Percentiles rank a stretch among this genome's conserved stretches.
Conservation (phyloP, 169 alveolate genomes). For the Neospora caninum region DNA sequence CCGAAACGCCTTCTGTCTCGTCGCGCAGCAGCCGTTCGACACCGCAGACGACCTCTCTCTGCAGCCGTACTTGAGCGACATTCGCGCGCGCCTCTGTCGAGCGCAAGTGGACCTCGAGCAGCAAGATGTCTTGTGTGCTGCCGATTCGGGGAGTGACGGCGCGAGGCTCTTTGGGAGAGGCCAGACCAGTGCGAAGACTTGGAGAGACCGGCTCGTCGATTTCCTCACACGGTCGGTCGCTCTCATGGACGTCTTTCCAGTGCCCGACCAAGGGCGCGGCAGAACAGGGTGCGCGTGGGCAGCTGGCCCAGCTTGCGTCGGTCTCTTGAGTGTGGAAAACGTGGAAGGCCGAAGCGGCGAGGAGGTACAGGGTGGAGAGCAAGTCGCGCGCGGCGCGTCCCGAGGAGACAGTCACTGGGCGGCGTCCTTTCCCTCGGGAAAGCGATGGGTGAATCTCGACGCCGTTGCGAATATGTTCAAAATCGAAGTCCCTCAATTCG, state of each 20-base stretch:
- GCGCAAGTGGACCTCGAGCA: background rate
- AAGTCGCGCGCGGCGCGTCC: background rate
- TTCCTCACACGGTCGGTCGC: background rate
- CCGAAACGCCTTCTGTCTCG: background rate
- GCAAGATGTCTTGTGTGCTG: background rate
- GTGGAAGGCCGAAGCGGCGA: background rate
- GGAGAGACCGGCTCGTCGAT: background rate
- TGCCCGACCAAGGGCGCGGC: background rate
- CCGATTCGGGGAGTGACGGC: background rate
- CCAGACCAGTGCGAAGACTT: background rate
- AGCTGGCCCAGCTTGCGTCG: no score
- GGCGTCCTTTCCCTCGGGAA: background rate
- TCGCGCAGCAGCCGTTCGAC: slow-evolving; percentile 27
- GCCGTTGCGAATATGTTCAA: background rate
- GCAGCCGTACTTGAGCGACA: background rate
- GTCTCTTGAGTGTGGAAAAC: no score
- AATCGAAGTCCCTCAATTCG: background rate
- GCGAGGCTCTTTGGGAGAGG: no score
- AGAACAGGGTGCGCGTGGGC: no score
- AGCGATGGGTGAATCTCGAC: slow-evolving; percentile 13
- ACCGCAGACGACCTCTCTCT: background rate
- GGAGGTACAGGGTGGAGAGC: background rate
- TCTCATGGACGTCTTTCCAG: background rate
- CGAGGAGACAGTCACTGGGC: background rate
- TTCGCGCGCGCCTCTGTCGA: slow-evolving; percentile 13